phyloP scores from a whole-genome alignment of 1,284 basidiomycete genomes.

The Ganoderma lucidum region DNA sequence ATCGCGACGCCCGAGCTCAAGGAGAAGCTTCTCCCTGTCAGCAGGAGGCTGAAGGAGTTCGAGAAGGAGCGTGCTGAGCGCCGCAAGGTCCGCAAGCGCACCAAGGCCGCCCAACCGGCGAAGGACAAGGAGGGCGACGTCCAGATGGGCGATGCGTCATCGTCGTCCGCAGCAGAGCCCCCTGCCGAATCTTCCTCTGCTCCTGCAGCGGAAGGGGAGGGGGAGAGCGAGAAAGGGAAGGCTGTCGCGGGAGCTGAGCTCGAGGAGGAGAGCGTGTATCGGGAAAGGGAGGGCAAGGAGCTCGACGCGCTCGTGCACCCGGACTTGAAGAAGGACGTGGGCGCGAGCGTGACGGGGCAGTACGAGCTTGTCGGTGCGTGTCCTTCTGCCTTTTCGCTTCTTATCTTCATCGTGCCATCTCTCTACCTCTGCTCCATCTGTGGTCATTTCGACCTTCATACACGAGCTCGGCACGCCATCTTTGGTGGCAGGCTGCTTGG shows the following conservation, averaged over 20 bases:
- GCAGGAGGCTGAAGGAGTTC: conserved; percentile 77
- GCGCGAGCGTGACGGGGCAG: conserved; percentile 77
- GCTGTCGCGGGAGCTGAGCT: conserved; percentile 50
- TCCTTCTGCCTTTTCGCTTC: conserved; percentile 4
- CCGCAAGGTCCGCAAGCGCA: conserved; percentile 82
- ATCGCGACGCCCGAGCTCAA: conserved; percentile 85
- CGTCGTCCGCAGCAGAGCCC: not conserved
- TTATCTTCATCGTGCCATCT: not conserved
- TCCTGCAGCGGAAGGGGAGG: conserved; percentile 23
- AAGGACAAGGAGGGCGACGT: conserved; percentile 46
- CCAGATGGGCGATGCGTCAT: conserved; percentile 48
- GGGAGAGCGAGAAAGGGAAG: conserved; percentile 28
- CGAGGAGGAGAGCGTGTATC: conserved; percentile 67
- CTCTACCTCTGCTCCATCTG: not conserved
- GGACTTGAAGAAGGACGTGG: conserved; percentile 72
- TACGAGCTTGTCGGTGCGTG: conserved; percentile 86
- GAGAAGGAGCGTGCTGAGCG: conserved; percentile 89
- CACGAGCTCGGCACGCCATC: not conserved
- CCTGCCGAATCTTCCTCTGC: conserved; percentile 20
- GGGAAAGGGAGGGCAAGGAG: conserved; percentile 69
- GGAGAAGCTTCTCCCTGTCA: conserved; percentile 74
- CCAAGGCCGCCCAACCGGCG: conserved; percentile 56
- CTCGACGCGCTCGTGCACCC: conserved; percentile 70
- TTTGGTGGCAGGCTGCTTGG: not conserved
- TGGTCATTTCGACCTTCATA: not conserved